Evolutionary conservation across 2,329 filamentous ascomycete species (phyloP), one percentile per base, ranked within the genome.

Genomic region (Neodidymelliopsis sp.): DNA sequence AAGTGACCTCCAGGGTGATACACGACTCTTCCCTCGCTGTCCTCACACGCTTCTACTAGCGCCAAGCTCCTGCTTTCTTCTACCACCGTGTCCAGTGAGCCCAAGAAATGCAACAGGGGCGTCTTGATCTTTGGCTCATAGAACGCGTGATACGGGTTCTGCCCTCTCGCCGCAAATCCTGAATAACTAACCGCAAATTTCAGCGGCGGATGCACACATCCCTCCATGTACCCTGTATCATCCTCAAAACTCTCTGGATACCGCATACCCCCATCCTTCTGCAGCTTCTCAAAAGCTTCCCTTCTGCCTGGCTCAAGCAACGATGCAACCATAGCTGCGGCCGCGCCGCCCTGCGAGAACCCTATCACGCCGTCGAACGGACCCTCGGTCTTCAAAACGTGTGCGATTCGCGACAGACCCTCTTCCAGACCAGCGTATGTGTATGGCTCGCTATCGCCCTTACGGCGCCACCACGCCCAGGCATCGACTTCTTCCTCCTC

Each of bases 1-100:
- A 96, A 91, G 71, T 97, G 93, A 0, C 92, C 92, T 6, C 93
- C 93, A 1, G 93, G 92, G 73, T 96, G 91, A 62, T 88, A 84
- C 41, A 88, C 78, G 41, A 84, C 79, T 59, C 75, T 80, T 31
- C 73, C 76, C 44, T 79, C 77, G 33, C 68, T 73, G 59, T 82
- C 61, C 67, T 56, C 80, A 70, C 86, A 90, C 35, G 81, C 79
- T 18, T 91, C 85, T 2, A 89, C 80, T 49, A 97, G 74, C 16
- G 78, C 81, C 62, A 82, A 77, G 69, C 84, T 90, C 65, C 90
- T 78, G 42, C 74, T 73, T 77, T 97, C 92, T 23, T 91, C 89
- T 0, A 97, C 92, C 1, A 97, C 90, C 2, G 88, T 90, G 75
- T 97, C 93, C 60, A 96, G 76, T 43, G 85, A 87, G 1, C 93